Evolutionary conservation across 441 rosid species (phyloP), one percentile per base, ranked within the genome.

Genomic region (Adansonia grandidieri): DNA sequence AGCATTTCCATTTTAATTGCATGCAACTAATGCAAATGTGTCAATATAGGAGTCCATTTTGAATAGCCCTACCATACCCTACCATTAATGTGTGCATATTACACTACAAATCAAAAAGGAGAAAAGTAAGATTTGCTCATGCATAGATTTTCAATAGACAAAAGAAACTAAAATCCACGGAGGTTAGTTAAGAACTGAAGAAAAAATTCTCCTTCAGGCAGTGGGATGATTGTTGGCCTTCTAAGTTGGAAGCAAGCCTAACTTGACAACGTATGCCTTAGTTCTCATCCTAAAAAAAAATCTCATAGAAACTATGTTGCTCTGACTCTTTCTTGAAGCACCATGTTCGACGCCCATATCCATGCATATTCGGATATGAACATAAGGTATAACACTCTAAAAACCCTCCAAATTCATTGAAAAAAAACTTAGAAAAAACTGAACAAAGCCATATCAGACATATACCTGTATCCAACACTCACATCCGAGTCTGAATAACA

Each of bases 21-120:
- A 67, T 40, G 37, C 44, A 19, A 13, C 61, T 13, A 76, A 19
- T 64, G 54, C 7, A 20, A 67, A 14, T 19, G 8, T 42, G 54
- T 13, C 54, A 45, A 58, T 20, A 20, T 22, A 67, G 79, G 2
- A 28, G 10, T 75, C 61, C 50, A 75, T 47, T 61, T 20, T 62
- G 42, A 48, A 74, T 42, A 60, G 60, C 3, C 42, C 42, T 4
- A 37, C 42, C 42, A 37, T 60, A 68, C 17, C 4, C 37, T 40
- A n/a, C n/a, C 28, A 58, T 70, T 2, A 50, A 11, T 50, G 40
- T 2, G 13, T 42, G 14, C 47, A 45, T 24, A 15, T 13, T 9
- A 42, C 40, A 24, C 9, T 20, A 58, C 9, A 61, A 61, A 14
- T 60, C 58, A 45, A 60, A 61, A 19, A 15, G 53, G 44, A 47